A percentile compares a stretch with the other conserved stretches of the same genome.
phyloP scores from a whole-genome alignment of 2,329 filamentous ascomycete species.

The Pestalotiopsis sp. region DNA sequence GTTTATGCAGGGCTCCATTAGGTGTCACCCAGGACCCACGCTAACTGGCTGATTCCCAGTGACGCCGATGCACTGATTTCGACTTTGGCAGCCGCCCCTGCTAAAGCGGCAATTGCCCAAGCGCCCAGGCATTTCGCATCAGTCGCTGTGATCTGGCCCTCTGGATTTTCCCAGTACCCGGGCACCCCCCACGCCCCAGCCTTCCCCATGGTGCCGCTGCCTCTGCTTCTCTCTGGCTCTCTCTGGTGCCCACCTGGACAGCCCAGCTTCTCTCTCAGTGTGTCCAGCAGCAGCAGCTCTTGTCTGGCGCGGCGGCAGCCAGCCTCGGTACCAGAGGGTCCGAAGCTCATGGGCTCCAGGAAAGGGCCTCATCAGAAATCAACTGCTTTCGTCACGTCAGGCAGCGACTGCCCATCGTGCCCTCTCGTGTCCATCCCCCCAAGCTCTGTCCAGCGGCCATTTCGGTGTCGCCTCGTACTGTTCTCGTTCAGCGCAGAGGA shows the following conservation, averaged over 20 bases:
- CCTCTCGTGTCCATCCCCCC: too few relatives aligned
- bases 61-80: conserved; percentile 9
- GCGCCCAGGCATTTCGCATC: background rate
- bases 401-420: too few relatives aligned
- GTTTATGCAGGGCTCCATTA: conserved; percentile 14
- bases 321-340: too few relatives aligned
- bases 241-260: background rate
- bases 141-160: background rate
- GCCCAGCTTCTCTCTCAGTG: too few relatives aligned
- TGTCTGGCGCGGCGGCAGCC: too few relatives aligned
- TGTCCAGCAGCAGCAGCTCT: too few relatives aligned
- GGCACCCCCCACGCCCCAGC: background rate
- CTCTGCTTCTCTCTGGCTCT: background rate
- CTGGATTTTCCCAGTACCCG: background rate
- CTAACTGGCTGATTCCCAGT: conserved; percentile 13
- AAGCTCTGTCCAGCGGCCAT: too few relatives aligned
- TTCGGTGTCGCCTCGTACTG: too few relatives aligned
- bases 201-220: background rate
- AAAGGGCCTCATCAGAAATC: too few relatives aligned
- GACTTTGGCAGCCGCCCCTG: background rate
- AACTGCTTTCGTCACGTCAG: too few relatives aligned
- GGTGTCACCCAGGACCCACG: conserved; percentile 7
- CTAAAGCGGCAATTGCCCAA: conserved; percentile 13
- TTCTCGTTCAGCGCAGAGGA: background rate
- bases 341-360: too few relatives aligned